phyloP scores from a whole-genome alignment of 1,284 basidiomycete genomes.

The Moesziomyces aphidis region DNA sequence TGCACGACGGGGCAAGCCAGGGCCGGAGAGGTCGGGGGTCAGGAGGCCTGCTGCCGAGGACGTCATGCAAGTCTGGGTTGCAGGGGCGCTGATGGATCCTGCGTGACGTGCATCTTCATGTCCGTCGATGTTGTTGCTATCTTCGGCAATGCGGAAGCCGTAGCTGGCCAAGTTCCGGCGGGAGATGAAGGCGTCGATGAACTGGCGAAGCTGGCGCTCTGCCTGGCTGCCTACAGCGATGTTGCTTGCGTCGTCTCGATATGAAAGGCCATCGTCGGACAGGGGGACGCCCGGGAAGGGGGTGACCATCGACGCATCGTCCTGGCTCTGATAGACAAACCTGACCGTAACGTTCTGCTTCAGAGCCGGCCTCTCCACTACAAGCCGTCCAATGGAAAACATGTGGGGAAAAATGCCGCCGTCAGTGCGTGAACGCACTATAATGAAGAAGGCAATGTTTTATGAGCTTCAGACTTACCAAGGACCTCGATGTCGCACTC shows the following conservation, averaged over 20 bases:
- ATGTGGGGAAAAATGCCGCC: not conserved
- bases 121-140: not conserved
- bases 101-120: too few species aligned
- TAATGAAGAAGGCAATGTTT: not conserved
- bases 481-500: conserved; percentile 7
- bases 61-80: too few species aligned
- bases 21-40: too few species aligned
- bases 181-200: conserved; percentile 6
- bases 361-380: conserved; percentile 6
- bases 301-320: not conserved
- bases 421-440: not conserved
- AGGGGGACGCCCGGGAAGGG: conserved; percentile 8
- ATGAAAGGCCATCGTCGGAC: not conserved
- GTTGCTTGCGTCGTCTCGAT: not conserved
- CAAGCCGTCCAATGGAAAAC: not conserved
- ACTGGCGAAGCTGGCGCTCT: conserved; percentile 1
- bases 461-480: not conserved
- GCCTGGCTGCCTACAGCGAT: conserved; percentile 7
- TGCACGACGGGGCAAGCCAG: too few species aligned
- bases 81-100: too few species aligned
- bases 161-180: not conserved
- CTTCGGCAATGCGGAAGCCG: not conserved
- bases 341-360: conserved; percentile 1
- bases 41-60: too few species aligned
- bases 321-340: conserved; percentile 1